These are phyloP conservation scores for Athelia psychrophila DNA, from an alignment of 1,284 basidiomycete genomes.

Conservation along the genomic window DNA sequence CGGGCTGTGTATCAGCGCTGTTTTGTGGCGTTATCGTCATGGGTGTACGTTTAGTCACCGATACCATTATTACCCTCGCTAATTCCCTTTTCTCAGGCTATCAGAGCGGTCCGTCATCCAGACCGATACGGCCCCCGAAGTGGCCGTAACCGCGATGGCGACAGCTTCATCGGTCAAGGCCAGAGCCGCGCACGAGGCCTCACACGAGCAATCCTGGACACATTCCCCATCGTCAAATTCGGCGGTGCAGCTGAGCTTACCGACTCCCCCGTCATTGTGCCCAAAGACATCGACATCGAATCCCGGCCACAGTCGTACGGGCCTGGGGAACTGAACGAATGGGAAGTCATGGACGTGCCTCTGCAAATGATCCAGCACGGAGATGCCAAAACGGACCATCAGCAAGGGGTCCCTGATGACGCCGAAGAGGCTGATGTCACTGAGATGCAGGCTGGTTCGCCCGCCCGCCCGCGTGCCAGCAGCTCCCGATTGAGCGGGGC, in stretches of 20 bases:
- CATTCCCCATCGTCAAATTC: conserved; percentile 92
- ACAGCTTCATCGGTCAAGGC: conserved; percentile 39
- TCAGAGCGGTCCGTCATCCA: conserved; percentile 84
- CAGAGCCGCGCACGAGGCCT: conserved; percentile 80
- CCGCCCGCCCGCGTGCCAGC: not conserved
- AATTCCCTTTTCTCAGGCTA: conserved; percentile 43
- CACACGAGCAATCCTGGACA: conserved; percentile 88
- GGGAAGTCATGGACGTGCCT: not conserved
- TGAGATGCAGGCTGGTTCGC: not conserved
- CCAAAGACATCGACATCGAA: conserved; percentile 25
- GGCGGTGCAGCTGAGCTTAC: conserved; percentile 24
- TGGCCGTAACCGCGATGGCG: conserved; percentile 33
- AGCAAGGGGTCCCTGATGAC: conserved; percentile 1
- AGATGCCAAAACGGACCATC: not conserved
- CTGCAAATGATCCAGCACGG: not conserved
- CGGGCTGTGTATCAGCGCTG: conserved; percentile 78
- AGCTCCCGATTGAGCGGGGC: not conserved
- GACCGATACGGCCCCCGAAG: conserved; percentile 83
- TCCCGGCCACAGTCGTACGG: not conserved
- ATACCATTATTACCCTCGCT: conserved; percentile 9
- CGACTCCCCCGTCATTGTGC: conserved; percentile 7
- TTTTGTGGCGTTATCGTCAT: conserved; percentile 81
- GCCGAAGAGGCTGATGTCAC: not conserved
- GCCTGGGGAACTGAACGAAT: conserved; percentile 1
- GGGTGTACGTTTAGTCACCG: conserved; percentile 52